These are phyloP conservation scores for Arxiozyma heterogenica DNA, from an alignment of 1,139 yeast genomes.

Conservation along the genomic window DNA sequence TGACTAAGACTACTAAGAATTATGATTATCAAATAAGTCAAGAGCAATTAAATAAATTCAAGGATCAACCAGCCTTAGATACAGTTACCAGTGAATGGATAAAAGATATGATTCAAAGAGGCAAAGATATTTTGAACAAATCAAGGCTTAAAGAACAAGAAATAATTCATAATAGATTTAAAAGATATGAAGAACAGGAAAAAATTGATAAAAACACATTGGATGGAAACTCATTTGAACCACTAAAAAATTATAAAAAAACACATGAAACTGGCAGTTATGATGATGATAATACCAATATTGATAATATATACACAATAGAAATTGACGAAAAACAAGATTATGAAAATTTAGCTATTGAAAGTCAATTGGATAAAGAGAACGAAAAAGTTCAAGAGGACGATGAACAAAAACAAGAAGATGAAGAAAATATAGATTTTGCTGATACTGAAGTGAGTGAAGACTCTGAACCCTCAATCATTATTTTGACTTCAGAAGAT, in stretches of 20 bases:
- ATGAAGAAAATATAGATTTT: not conserved
- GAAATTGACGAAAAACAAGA: slow-evolving; percentile 1
- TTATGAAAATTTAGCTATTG: not conserved
- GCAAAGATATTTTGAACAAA: slow-evolving; percentile 31
- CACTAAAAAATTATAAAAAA: slow-evolving; percentile 16
- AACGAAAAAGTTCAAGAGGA: not conserved
- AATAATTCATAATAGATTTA: not conserved
- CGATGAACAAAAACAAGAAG: not conserved
- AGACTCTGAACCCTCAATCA: not conserved
- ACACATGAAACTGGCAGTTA: slow-evolving; percentile 7
- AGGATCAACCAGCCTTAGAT: not conserved
- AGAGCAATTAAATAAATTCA: too few relatives aligned
- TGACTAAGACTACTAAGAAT: not conserved
- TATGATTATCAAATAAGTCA: not conserved
- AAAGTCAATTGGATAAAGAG: slow-evolving; percentile 1
- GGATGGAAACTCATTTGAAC: not conserved
- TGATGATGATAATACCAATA: not conserved
- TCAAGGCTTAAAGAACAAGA: not conserved
- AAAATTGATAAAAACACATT: not conserved
- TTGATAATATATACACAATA: not conserved
- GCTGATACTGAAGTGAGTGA: not conserved
- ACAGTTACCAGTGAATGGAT: slow-evolving; percentile 6
- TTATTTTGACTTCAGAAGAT: slow-evolving; percentile 1
- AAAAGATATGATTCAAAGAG: slow-evolving; percentile 37
- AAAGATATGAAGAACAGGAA: not conserved